Percentiles rank a stretch among this genome's conserved stretches.
phyloP scores from a whole-genome alignment of 2,329 filamentous ascomycete genomes.

The Parascedosporium putredinis region DNA sequence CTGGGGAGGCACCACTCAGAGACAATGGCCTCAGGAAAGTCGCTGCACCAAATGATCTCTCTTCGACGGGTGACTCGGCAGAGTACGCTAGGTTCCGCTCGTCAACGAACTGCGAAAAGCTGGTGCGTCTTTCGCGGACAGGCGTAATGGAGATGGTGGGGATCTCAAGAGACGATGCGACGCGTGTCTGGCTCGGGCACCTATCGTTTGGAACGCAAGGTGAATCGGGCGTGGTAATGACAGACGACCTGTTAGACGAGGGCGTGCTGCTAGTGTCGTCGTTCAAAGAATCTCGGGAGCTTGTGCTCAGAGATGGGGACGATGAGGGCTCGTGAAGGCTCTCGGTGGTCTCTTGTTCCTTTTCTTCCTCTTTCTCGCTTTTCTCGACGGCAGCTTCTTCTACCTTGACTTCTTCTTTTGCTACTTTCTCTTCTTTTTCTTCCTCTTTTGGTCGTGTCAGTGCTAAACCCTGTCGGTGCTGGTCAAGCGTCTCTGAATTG shows the following conservation, averaged over 20 bases:
- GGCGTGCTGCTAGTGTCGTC: background rate
- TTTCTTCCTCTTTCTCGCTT: no score
- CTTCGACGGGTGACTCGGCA: background rate
- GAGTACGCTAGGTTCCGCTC: background rate
- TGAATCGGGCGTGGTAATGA: background rate
- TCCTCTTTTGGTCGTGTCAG: no score
- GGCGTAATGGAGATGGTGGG: slow-evolving; percentile 5
- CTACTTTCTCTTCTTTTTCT: no score
- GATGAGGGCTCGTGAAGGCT: background rate
- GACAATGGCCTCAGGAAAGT: background rate
- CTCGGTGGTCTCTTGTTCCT: no score
- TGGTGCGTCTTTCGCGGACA: background rate
- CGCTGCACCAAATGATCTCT: background rate
- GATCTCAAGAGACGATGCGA: background rate
- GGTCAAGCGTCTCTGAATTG: slow-evolving; percentile 1
- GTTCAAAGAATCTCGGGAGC: background rate
- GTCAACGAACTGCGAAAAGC: background rate
- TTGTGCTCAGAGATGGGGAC: background rate
- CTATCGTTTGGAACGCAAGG: background rate
- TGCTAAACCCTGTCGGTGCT: background rate
- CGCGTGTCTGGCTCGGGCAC: background rate
- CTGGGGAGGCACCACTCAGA: background rate
- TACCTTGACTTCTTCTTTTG: no score
- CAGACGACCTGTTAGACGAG: background rate
- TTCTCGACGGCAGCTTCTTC: no score